A percentile compares a stretch with the other conserved stretches of the same genome.
phyloP scores from a whole-genome alignment of 1,284 basidiomycete genomes.

The Apiotrichum akiyoshidainum region DNA sequence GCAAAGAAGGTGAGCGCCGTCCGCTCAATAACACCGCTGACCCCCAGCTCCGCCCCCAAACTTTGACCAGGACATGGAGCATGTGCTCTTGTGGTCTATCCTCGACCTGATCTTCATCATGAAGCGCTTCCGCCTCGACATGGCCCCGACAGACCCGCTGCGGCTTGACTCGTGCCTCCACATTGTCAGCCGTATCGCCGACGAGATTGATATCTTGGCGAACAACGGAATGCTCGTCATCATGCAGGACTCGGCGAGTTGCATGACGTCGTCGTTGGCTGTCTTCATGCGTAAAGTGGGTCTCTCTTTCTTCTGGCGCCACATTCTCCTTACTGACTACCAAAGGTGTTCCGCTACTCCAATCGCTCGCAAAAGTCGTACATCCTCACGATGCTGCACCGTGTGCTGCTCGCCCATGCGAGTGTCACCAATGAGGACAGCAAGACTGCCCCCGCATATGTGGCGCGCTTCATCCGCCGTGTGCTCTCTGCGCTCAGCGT shows the following conservation, averaged over 20 bases:
- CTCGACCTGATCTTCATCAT: constrained; percentile 37
- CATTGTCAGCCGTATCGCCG: constrained; percentile 27
- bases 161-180: constrained; percentile 32
- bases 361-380: constrained; percentile 18
- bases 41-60: constrained; percentile 23
- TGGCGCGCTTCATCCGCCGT: constrained; percentile 22
- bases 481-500: constrained; percentile 17
- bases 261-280: constrained; percentile 33
- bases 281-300: constrained; percentile 33
- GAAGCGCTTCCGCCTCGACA: constrained; percentile 30
- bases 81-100: constrained; percentile 34
- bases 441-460: constrained; percentile 23
- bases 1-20: constrained; percentile 20
- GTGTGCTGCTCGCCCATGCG: constrained; percentile 19
- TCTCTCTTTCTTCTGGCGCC: background rate
- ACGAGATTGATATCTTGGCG: constrained; percentile 32
- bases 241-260: constrained; percentile 40
- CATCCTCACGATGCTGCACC: constrained; percentile 21
- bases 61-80: constrained; percentile 33
- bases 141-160: constrained; percentile 21
- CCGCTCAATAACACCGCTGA: background rate
- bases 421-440: constrained; percentile 20
- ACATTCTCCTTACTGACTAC: background rate
- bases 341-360: constrained; percentile 30
- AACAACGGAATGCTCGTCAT: constrained; percentile 31